Percentiles rank a stretch among this genome's conserved stretches.
Conservation (phyloP, 2,329 filamentous ascomycete species). For the Tolypocladium endophyticum region DNA sequence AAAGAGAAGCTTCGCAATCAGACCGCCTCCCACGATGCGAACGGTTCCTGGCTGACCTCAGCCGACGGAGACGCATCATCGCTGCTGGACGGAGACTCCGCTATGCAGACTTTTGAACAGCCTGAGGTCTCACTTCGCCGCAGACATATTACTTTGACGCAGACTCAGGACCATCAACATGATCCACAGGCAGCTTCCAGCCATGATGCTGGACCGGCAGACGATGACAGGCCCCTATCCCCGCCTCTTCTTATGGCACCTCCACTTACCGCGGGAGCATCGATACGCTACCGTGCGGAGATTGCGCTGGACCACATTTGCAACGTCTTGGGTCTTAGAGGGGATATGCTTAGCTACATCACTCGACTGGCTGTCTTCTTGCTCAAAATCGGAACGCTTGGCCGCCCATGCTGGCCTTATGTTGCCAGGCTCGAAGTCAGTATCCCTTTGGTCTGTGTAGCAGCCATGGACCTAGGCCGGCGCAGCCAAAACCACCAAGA, state of each 20-base stretch:
- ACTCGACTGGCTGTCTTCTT: slow-evolving; percentile 53
- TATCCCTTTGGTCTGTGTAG: slow-evolving; percentile 58
- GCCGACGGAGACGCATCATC: not conserved
- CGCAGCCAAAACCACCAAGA: slow-evolving; percentile 5
- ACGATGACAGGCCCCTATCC: not conserved
- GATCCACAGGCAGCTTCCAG: not conserved
- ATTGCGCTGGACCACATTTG: slow-evolving; percentile 23
- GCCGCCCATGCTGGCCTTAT: slow-evolving; percentile 61
- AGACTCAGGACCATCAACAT: not conserved
- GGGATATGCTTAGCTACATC: slow-evolving; percentile 20
- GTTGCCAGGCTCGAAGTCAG: slow-evolving; percentile 53
- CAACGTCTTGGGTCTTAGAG: slow-evolving; percentile 12
- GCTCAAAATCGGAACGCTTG: slow-evolving; percentile 55
- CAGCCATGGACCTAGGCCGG: slow-evolving; percentile 51
- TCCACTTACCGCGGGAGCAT: slow-evolving; percentile 24
- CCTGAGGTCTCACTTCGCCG: not conserved
- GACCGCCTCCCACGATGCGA: not conserved
- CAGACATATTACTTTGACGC: not conserved
- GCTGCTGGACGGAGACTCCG: not conserved
- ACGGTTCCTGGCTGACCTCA: not conserved
- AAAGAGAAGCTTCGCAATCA: slow-evolving; percentile 15
- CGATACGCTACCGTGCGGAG: slow-evolving; percentile 20
- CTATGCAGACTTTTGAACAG: not conserved
- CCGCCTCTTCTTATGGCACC: slow-evolving; percentile 36
- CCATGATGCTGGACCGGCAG: not conserved